These are phyloP conservation scores for Schizochytrium sp. DNA, from an alignment of 108 stramenopile species.

Conservation along the genomic window DNA sequence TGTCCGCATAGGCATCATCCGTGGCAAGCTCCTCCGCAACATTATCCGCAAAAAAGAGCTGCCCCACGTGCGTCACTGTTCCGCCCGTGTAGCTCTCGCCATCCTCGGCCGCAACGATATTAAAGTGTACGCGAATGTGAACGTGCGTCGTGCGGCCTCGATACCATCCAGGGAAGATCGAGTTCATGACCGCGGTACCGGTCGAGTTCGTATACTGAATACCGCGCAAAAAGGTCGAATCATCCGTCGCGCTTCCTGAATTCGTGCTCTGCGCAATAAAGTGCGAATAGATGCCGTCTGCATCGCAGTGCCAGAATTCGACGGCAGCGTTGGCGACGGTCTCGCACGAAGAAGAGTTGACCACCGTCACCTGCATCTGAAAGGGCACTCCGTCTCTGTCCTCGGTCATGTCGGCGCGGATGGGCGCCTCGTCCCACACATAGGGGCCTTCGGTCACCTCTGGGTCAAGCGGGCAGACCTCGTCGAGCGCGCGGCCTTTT, in stretches of 20 bases:
- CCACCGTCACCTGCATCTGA: neutral
- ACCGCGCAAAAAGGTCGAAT: neutral
- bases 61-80: neutral
- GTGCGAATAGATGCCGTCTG: neutral
- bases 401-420: neutral
- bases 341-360: neutral
- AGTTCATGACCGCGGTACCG: neutral
- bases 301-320: slow-evolving; percentile 17
- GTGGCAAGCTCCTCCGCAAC: neutral
- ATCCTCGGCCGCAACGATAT: neutral
- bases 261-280: neutral
- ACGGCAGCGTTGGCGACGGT: neutral
- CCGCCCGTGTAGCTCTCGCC: neutral
- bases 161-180: neutral
- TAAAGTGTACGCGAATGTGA: neutral
- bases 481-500: neutral
- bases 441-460: slow-evolving; percentile 12
- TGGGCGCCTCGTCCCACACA: neutral
- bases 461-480: neutral
- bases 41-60: neutral
- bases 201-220: neutral
- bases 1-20: neutral
- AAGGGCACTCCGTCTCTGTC: neutral
- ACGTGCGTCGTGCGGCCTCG: neutral
- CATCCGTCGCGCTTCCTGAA: neutral